Percentiles rank a stretch among this genome's conserved stretches.
phyloP scores from a whole-genome alignment of 352 stramenopile genomes.

The Hyaloperonospora arabidopsidis region DNA sequence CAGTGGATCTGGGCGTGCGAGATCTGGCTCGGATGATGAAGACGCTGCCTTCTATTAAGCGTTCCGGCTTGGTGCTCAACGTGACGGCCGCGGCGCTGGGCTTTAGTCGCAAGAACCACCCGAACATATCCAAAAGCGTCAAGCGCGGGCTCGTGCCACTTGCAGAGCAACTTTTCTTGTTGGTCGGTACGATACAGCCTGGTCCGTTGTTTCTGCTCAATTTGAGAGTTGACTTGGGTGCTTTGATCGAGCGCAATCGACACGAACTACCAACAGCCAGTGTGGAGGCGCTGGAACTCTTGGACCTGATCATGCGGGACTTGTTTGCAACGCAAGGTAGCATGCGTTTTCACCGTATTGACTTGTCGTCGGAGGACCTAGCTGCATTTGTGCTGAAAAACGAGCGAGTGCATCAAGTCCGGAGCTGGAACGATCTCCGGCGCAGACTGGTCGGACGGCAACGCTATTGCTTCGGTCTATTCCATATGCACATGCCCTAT shows the following conservation, averaged over 20 bases:
- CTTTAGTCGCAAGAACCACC: constrained; percentile 77
- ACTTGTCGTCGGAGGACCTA: constrained; percentile 60
- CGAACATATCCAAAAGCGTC: constrained; percentile 77
- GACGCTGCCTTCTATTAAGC: constrained; percentile 62
- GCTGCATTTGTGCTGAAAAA: constrained; percentile 65
- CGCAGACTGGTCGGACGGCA: constrained; percentile 55
- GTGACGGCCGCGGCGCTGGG: constrained; percentile 66
- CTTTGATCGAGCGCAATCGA: constrained; percentile 45
- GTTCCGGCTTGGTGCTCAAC: constrained; percentile 75
- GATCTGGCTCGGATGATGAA: constrained; percentile 80
- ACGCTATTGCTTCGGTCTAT: constrained; percentile 76
- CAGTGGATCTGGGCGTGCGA: constrained; percentile 68
- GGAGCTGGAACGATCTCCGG: constrained; percentile 56
- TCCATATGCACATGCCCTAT: constrained; percentile 70
- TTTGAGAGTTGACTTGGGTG: constrained; percentile 56
- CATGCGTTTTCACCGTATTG: constrained; percentile 74
- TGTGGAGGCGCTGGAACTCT: constrained; percentile 60
- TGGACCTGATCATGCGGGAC: constrained; percentile 79
- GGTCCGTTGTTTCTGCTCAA: constrained; percentile 69
- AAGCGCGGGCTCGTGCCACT: constrained; percentile 77
- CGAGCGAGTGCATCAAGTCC: constrained; percentile 69
- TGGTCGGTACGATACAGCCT: constrained; percentile 60
- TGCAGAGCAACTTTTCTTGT: constrained; percentile 72
- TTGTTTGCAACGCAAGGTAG: constrained; percentile 76
- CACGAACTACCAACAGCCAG: constrained; percentile 36